phyloP scores from a whole-genome alignment of 805 yeast species.

The Wickerhamiella bombiphila region DNA sequence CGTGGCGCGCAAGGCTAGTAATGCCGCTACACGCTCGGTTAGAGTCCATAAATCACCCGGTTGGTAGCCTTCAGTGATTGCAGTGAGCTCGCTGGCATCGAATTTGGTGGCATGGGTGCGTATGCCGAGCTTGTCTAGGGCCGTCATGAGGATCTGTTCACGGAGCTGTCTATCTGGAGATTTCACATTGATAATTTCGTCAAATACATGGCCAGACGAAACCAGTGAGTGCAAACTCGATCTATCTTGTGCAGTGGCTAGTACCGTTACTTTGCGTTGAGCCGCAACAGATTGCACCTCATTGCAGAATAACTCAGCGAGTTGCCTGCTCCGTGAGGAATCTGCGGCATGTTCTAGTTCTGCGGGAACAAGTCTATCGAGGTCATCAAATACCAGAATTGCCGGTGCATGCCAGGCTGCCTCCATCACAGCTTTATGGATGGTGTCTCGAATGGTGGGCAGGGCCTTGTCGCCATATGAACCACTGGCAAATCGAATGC shows the following conservation, averaged over 20 bases:
- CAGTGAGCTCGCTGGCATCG: slow-evolving; percentile 31
- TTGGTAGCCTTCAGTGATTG: slow-evolving; percentile 76
- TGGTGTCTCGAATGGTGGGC: slow-evolving; percentile 31
- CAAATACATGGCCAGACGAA: slow-evolving; percentile 51
- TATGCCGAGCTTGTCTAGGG: slow-evolving; percentile 25
- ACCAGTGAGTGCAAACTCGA: slow-evolving; percentile 51
- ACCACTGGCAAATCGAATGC: slow-evolving; percentile 41
- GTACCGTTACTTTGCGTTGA: slow-evolving; percentile 35
- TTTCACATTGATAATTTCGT: slow-evolving; percentile 41
- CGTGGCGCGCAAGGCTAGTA: slow-evolving; percentile 9
- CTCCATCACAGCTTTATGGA: slow-evolving; percentile 32
- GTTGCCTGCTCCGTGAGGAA: slow-evolving; percentile 44
- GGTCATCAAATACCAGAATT: slow-evolving; percentile 58
- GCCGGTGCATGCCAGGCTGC: slow-evolving; percentile 71
- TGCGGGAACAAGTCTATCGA: slow-evolving; percentile 58
- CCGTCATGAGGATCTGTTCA: slow-evolving; percentile 31
- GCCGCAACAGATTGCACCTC: slow-evolving; percentile 29
- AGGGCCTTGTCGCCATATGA: slow-evolving; percentile 40
- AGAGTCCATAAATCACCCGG: slow-evolving; percentile 68
- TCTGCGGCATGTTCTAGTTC: slow-evolving; percentile 44
- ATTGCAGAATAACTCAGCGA: slow-evolving; percentile 45
- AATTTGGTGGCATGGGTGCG: slow-evolving; percentile 24
- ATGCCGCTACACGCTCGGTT: slow-evolving; percentile 38
- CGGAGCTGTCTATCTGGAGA: slow-evolving; percentile 61
- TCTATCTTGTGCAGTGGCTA: slow-evolving; percentile 50